A percentile compares a stretch with the other conserved stretches of the same genome.
phyloP scores from a whole-genome alignment of 2,329 filamentous ascomycete species.

The Myriosclerotinia curreyana region DNA sequence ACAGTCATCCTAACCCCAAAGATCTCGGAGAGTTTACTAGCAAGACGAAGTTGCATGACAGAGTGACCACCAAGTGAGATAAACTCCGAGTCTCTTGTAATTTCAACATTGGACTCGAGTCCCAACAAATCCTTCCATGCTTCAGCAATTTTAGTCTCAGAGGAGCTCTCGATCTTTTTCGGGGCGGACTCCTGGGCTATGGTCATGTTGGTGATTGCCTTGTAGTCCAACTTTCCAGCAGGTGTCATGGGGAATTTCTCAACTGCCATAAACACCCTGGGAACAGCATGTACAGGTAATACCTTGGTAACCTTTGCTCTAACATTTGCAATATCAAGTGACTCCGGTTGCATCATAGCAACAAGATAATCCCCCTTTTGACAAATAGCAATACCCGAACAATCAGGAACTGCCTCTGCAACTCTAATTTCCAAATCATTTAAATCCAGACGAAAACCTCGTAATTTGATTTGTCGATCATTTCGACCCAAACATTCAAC shows the following conservation, averaged over 20 bases:
- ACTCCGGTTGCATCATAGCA: conserved; percentile 34
- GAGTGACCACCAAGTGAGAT: conserved; percentile 37
- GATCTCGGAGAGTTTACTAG: conserved; percentile 21
- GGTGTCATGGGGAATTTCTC: conserved; percentile 38
- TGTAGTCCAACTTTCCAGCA: conserved; percentile 40
- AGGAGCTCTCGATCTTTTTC: neutral
- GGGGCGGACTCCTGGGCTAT: neutral
- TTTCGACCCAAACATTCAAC: conserved; percentile 43
- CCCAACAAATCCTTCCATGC: conserved; percentile 26
- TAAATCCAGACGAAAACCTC: conserved; percentile 43
- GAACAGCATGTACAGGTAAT: conserved; percentile 36
- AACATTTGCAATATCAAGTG: conserved; percentile 8
- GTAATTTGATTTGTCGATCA: conserved; percentile 44
- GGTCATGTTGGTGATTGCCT: conserved; percentile 27
- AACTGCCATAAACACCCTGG: conserved; percentile 32
- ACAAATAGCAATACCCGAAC: conserved; percentile 35
- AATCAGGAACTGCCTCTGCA: conserved; percentile 20
- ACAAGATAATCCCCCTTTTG: conserved; percentile 35
- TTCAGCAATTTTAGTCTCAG: conserved; percentile 19
- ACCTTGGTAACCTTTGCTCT: conserved; percentile 23
- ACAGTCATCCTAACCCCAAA: conserved; percentile 26
- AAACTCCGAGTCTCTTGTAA: conserved; percentile 32
- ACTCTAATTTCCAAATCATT: conserved; percentile 42
- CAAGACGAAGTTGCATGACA: conserved; percentile 32
- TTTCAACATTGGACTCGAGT: conserved; percentile 10